Evolutionary conservation across 768 basidiomycete genomes (phyloP).

Genomic region (Kwoniella bestiolae): DNA sequence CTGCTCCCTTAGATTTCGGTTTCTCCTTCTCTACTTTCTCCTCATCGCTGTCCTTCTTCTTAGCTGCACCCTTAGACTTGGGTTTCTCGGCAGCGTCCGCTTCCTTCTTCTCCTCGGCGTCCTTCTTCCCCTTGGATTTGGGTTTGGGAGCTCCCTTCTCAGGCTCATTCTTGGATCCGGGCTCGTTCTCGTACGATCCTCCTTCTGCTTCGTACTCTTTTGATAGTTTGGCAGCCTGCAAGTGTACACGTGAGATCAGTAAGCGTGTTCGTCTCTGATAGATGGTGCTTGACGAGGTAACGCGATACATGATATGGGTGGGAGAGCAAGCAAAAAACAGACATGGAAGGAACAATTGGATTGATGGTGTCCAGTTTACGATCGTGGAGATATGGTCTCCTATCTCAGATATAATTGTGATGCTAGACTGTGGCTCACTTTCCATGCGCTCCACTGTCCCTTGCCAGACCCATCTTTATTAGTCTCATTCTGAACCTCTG

Average conservation of each 20-base stretch:
- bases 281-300: neutral
- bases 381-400: neutral
- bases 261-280: neutral
- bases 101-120: slow-evolving; percentile 25
- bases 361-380: neutral
- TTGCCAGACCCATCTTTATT: slow-evolving; percentile 56
- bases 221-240: slow-evolving; percentile 46
- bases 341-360: too few species aligned
- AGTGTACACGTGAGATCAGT: neutral
- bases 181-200: slow-evolving; percentile 52
- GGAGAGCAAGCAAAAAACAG: too few species aligned
- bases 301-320: neutral
- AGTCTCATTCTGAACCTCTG: slow-evolving; percentile 52
- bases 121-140: slow-evolving; percentile 46
- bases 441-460: slow-evolving; percentile 56
- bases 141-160: slow-evolving; percentile 50
- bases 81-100: too few species aligned
- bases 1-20: slow-evolving; percentile 7
- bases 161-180: slow-evolving; percentile 56
- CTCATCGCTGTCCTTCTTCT: slow-evolving; percentile 28
- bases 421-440: slow-evolving; percentile 40
- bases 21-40: slow-evolving; percentile 23
- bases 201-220: slow-evolving; percentile 55
- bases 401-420: neutral
- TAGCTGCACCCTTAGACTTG: slow-evolving; percentile 17